Evolutionary conservation across 306 rosid genomes (phyloP).

Genomic region (Cicer judaicum): DNA sequence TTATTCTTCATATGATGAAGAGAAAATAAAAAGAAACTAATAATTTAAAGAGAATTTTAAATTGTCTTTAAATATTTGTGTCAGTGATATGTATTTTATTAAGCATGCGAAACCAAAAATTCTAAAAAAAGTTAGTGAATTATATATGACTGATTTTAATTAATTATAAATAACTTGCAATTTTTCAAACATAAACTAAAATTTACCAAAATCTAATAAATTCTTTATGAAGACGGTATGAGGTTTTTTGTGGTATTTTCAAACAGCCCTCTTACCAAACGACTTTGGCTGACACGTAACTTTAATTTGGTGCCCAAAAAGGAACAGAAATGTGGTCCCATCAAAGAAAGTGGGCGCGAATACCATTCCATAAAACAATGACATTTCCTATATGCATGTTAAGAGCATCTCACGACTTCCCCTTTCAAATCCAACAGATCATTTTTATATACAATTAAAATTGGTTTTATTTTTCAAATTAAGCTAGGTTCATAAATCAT

Average conservation of each 20-base stretch:
- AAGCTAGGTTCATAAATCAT: too few relatives aligned
- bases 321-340: slow-evolving; percentile 41
- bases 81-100: too few relatives aligned
- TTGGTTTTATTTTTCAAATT: too few relatives aligned
- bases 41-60: too few relatives aligned
- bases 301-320: background rate
- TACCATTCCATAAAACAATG: slow-evolving; percentile 47
- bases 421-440: background rate
- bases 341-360: slow-evolving; percentile 28
- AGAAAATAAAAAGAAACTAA: too few relatives aligned
- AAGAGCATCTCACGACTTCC: slow-evolving; percentile 12
- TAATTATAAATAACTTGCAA: too few relatives aligned
- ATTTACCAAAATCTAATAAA: background rate
- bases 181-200: background rate
- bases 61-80: too few relatives aligned
- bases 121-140: too few relatives aligned
- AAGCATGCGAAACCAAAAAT: too few relatives aligned
- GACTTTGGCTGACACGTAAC: slow-evolving; percentile 32
- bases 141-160: too few relatives aligned
- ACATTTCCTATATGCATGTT: background rate
- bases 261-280: background rate
- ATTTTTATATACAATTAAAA: background rate
- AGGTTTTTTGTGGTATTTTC: background rate
- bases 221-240: background rate
- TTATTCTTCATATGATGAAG: too few relatives aligned